These are phyloP conservation scores for Fusarium newnesense DNA, from an alignment of 2,329 filamentous ascomycete species.

Conservation along the genomic window DNA sequence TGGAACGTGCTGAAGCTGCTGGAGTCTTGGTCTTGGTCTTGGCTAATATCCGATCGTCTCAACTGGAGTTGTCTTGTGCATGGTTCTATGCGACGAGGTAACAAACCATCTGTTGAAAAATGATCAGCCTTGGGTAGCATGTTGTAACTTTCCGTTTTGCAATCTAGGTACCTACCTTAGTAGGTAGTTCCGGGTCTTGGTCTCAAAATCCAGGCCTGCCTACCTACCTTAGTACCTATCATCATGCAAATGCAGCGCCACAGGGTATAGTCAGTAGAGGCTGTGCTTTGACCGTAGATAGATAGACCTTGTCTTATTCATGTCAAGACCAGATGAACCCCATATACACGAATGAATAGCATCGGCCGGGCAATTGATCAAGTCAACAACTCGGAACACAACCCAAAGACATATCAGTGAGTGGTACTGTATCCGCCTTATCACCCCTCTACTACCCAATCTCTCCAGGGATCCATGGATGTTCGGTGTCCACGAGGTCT, in stretches of 20 bases:
- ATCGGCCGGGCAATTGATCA: neutral
- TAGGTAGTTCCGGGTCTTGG: neutral
- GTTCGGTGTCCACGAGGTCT: constrained; percentile 19
- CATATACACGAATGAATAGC: neutral
- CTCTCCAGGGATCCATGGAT: constrained; percentile 4
- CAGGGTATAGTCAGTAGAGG: neutral
- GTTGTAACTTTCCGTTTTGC: neutral
- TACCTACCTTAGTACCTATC: neutral
- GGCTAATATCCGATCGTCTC: neutral
- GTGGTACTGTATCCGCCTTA: constrained; percentile 1
- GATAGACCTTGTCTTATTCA: neutral
- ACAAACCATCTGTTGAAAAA: neutral
- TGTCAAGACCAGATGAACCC: neutral
- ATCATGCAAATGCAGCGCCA: neutral
- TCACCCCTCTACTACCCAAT: constrained; percentile 5
- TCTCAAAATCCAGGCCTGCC: neutral
- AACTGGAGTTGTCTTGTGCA: neutral
- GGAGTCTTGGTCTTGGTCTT: neutral
- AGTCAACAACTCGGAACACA: neutral
- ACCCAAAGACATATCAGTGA: neutral
- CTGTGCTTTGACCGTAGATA: neutral
- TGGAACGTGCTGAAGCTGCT: neutral
- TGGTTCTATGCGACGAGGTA: neutral
- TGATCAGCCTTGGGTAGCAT: neutral
- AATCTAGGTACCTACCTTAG: no score